phyloP scores from a whole-genome alignment of 345 rosid genomes.

The Ailanthus altissimus region DNA sequence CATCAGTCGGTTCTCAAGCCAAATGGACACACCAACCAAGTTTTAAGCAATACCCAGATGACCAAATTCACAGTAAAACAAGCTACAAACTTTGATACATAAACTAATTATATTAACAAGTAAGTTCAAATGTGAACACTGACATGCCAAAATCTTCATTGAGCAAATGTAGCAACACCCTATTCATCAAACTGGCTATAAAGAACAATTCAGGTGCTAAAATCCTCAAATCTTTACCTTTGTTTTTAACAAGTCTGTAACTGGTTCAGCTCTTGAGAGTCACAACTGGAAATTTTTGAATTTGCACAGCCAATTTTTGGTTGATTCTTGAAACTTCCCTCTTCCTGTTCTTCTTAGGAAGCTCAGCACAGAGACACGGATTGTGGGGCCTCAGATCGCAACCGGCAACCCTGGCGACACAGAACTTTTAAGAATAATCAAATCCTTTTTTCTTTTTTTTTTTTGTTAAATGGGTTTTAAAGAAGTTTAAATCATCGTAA shows the following conservation, averaged over 20 bases:
- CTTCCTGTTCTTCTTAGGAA: neutral
- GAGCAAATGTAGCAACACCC: slow-evolving; percentile 25
- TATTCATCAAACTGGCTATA: neutral
- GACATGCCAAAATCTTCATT: neutral
- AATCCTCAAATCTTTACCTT: neutral
- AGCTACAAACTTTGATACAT: neutral
- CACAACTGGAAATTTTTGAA: slow-evolving; percentile 6
- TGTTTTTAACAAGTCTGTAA: neutral
- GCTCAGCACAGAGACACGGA: slow-evolving; percentile 40
- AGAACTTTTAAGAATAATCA: slow-evolving; percentile 18
- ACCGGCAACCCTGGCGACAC: slow-evolving; percentile 25
- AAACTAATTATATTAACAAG: slow-evolving; percentile 2
- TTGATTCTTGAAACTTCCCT: slow-evolving; percentile 18
- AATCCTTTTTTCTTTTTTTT: neutral
- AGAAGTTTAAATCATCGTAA: neutral
- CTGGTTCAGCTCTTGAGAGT: neutral
- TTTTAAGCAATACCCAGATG: slow-evolving; percentile 18
- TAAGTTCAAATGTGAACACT: neutral
- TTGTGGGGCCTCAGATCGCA: slow-evolving; percentile 44
- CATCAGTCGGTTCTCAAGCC: slow-evolving; percentile 24
- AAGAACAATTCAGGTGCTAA: slow-evolving; percentile 15
- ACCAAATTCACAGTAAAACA: slow-evolving; percentile 9
- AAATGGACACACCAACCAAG: slow-evolving; percentile 21
- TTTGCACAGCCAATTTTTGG: neutral
- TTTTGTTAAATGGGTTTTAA: neutral